Percentiles rank a stretch among this genome's conserved stretches.
Conservation (phyloP, 371 early-diverging fungal genomes). For the Paraphysoderma sedebokerense region DNA sequence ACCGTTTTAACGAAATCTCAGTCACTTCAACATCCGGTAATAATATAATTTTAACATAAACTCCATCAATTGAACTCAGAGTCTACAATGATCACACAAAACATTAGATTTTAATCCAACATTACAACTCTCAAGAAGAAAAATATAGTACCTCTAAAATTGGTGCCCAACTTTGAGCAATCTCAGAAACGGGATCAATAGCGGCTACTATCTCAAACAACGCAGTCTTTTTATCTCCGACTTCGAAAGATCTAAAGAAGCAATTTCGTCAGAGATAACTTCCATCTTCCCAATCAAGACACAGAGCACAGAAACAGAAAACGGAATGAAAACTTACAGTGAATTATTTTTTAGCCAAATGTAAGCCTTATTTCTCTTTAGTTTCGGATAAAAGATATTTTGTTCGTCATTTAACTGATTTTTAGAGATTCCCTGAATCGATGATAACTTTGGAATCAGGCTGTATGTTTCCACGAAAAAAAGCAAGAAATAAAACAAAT, state of each 20-base stretch:
- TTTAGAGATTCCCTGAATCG: no score
- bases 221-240: slow-evolving; percentile 18
- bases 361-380: slow-evolving; percentile 3
- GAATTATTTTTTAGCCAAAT: slow-evolving; percentile 11
- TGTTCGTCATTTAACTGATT: no score
- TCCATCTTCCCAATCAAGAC: not conserved
- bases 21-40: slow-evolving; percentile 26
- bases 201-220: slow-evolving; percentile 41
- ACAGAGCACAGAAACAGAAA: slow-evolving; percentile 5
- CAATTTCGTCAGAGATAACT: not conserved
- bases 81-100: slow-evolving; percentile 8
- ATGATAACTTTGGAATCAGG: no score
- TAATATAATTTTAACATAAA: slow-evolving; percentile 39
- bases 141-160: slow-evolving; percentile 37
- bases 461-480: no score
- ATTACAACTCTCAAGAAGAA: no score
- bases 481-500: no score
- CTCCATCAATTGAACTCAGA: slow-evolving; percentile 33
- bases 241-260: slow-evolving; percentile 4
- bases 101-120: not conserved
- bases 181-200: slow-evolving; percentile 55
- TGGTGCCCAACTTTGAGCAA: slow-evolving; percentile 55
- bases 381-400: slow-evolving; percentile 3
- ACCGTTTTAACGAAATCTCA: slow-evolving; percentile 58
- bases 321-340: slow-evolving; percentile 11